Percentiles rank a stretch among this genome's conserved stretches.
These are phyloP conservation scores for Dissophora globulifera DNA, from an alignment of 192 early-diverging fungal species.

Conservation along the genomic window DNA sequence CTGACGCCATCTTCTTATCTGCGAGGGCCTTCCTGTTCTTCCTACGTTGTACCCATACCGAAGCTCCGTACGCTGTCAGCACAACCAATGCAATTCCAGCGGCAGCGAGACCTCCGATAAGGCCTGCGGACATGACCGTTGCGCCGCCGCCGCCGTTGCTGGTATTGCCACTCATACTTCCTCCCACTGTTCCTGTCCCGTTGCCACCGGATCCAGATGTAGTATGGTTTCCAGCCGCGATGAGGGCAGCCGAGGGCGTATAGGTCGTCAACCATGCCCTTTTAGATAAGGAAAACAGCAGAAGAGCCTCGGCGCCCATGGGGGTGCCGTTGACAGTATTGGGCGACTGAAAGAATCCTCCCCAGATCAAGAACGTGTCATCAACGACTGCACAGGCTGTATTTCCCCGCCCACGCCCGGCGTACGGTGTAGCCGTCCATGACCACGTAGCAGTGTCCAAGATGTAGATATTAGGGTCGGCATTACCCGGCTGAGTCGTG, in stretches of 20 bases:
- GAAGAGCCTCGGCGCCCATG: conserved; percentile 11
- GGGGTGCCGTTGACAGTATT: conserved; percentile 19
- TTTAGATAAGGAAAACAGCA: conserved; percentile 17
- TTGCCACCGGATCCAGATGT: neutral
- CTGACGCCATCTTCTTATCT: no score
- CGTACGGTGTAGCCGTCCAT: conserved; percentile 18
- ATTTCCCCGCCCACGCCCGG: conserved; percentile 21
- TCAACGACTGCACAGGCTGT: conserved; percentile 28
- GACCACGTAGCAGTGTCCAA: conserved; percentile 31
- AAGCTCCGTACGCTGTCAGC: neutral
- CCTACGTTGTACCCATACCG: no score
- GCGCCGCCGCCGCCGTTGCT: neutral
- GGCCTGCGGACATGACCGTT: neutral
- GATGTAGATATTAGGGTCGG: conserved; percentile 25
- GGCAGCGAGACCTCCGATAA: conserved; percentile 14
- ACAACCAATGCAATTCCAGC: neutral
- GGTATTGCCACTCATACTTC: neutral
- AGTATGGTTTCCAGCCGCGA: neutral
- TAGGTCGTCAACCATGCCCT: conserved; percentile 22
- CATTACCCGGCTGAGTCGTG: neutral
- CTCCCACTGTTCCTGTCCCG: neutral
- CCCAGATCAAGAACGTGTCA: conserved; percentile 38
- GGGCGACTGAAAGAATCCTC: conserved; percentile 22
- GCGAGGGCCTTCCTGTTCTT: no score
- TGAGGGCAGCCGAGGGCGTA: conserved; percentile 18